Evolutionary conservation across 371 early-diverging fungal species (phyloP).

Genomic region (Mucor circinelloides): DNA sequence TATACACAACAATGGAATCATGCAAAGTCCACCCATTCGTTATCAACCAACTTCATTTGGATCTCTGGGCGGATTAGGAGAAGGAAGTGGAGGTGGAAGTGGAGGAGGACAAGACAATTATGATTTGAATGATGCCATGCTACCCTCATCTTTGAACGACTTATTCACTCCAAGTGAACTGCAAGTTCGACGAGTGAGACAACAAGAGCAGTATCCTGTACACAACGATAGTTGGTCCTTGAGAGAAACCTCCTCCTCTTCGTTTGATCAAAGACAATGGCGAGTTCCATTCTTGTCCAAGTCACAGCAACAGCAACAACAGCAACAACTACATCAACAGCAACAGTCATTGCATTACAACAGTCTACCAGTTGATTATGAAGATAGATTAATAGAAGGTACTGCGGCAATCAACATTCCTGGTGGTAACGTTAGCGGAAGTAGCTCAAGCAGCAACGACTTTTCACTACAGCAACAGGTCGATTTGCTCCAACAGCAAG

Average conservation of each 20-base stretch:
- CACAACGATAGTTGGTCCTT: not conserved
- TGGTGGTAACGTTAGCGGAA: slow-evolving; percentile 9
- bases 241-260: not conserved
- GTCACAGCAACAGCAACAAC: not conserved
- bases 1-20: not conserved
- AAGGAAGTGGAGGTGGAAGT: too few species aligned
- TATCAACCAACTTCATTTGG: not conserved
- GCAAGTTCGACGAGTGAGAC: slow-evolving; percentile 37
- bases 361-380: slow-evolving; percentile 4
- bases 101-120: slow-evolving; percentile 8
- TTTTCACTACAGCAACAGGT: slow-evolving; percentile 14
- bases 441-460: slow-evolving; percentile 5
- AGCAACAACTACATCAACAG: not conserved
- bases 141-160: slow-evolving; percentile 64
- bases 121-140: slow-evolving; percentile 37
- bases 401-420: slow-evolving; percentile 40
- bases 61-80: not conserved
- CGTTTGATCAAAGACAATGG: slow-evolving; percentile 9
- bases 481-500: slow-evolving; percentile 12
- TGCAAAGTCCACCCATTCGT: not conserved
- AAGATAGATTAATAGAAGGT: slow-evolving; percentile 13
- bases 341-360: not conserved
- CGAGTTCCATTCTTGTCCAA: slow-evolving; percentile 19
- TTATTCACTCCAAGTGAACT: slow-evolving; percentile 57
- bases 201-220: slow-evolving; percentile 12